A percentile compares a stretch with the other conserved stretches of the same genome.
Conservation (phyloP, 805 yeast species). For the Saccharomycopsis sp. region DNA sequence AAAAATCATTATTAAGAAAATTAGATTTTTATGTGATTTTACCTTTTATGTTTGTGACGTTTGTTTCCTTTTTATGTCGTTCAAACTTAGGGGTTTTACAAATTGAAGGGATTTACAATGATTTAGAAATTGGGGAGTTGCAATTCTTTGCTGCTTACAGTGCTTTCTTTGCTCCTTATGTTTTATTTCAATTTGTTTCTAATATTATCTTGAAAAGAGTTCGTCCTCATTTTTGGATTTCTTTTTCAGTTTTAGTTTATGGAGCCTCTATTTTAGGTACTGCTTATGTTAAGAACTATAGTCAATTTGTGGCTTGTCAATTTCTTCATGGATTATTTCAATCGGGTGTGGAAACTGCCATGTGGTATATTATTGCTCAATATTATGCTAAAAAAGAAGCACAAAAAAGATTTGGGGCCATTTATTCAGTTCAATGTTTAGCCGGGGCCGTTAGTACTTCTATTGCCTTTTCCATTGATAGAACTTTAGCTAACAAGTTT, state of each 20-base stretch:
- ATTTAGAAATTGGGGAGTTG: constrained; percentile 41
- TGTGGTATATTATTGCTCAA: constrained; percentile 57
- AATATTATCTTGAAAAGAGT: constrained; percentile 49
- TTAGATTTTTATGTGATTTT: constrained; percentile 59
- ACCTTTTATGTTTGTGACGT: constrained; percentile 53
- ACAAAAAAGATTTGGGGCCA: constrained; percentile 56
- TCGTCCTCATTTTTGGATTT: constrained; percentile 56
- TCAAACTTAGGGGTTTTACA: constrained; percentile 77
- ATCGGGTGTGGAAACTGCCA: constrained; percentile 66
- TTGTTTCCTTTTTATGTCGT: constrained; percentile 69
- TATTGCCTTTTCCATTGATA: constrained; percentile 47
- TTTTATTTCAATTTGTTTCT: constrained; percentile 52
- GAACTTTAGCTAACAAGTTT: constrained; percentile 35
- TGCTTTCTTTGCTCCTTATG: constrained; percentile 63
- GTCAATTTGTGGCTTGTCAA: constrained; percentile 50
- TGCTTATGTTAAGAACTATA: constrained; percentile 51
- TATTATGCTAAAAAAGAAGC: constrained; percentile 58
- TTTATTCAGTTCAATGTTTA: constrained; percentile 54
- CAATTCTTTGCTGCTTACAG: constrained; percentile 57
- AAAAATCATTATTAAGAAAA: constrained; percentile 44
- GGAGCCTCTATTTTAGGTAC: constrained; percentile 58
- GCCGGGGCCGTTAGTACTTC: constrained; percentile 76
- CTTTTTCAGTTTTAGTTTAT: constrained; percentile 45
- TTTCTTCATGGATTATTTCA: constrained; percentile 59
- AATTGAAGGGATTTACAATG: constrained; percentile 53